Evolutionary conservation across 352 stramenopile species (phyloP), one percentile per base, ranked within the genome.

Genomic region (Phytophthora sansomeana): DNA sequence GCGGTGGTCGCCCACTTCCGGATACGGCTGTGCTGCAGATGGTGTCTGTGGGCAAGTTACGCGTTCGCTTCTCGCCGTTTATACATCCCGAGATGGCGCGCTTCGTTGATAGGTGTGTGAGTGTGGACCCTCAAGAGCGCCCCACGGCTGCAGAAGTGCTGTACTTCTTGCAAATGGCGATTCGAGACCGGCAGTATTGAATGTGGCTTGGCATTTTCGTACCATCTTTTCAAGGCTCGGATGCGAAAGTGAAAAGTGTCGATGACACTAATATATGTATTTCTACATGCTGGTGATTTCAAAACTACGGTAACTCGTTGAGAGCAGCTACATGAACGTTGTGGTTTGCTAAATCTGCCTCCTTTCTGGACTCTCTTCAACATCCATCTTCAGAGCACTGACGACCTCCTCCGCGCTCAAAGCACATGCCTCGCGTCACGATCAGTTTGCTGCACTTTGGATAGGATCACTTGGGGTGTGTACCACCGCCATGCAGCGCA

Each of bases 1-100:
- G 24, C 17, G 52, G n/a, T 35, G 54, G 67, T 6, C 33, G 67
- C 9, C 42, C 44, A 21, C 24, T 74, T 44, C 46, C 67, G 2
- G 72, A 77, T 54, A 69, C 71, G 0, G 74, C 68, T 2, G 38
- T 85, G 24, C 48, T 85, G 17, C 71, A 85, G 38, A 69, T 82
- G 35, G 74, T 81, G 7, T 69, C 77, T 16, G 58, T 72, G 14
- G 77, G 77, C 0, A 72, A 63, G 24, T 28, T 85, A 1, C 36
- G 56, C 0, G 68, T 83, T 4, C 26, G 65, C 21, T 81, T 81
- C 38, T 75, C 74, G 4, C 10, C n/a, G 0, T 14, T 50, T 3
- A 61, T 76, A 30, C 35, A 66, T 24, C 26, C 50, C 8, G 54
- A 47, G 4, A 51, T 63, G 21, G 63, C 39, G 41, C 17, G 21